phyloP scores from a whole-genome alignment of 257 asterid genomes.

The Scutellaria minor region DNA sequence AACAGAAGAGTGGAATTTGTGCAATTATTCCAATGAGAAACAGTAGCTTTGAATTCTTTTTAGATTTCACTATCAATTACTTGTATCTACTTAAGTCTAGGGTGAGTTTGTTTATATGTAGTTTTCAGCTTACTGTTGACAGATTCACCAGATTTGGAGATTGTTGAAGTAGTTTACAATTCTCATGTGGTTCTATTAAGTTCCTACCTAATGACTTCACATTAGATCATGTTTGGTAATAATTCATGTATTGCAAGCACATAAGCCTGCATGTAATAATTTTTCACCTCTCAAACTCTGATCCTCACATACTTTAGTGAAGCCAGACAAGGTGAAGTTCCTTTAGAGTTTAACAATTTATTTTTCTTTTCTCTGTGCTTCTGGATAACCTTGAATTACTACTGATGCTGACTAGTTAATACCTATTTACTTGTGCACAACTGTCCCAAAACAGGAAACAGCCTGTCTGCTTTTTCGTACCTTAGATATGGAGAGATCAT shows the following conservation, averaged over 20 bases:
- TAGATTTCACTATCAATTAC: not conserved
- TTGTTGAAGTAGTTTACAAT: not conserved
- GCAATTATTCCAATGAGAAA: not conserved
- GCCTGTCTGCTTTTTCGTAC: not conserved
- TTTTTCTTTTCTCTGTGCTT: not conserved
- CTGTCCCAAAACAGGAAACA: not conserved
- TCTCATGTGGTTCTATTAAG: not conserved
- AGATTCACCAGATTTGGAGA: not conserved
- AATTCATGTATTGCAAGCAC: not conserved
- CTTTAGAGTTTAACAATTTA: not conserved
- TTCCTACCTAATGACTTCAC: not conserved
- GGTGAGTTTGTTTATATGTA: not conserved
- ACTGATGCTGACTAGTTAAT: constrained; percentile 6
- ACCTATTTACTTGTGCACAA: constrained; percentile 7
- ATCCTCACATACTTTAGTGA: not conserved
- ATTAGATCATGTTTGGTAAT: not conserved
- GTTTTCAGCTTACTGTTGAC: not conserved
- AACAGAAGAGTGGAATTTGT: not conserved
- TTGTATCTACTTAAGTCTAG: constrained; percentile 1
- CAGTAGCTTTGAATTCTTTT: not conserved
- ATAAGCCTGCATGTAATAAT: not conserved
- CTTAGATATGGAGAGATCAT: constrained; percentile 15
- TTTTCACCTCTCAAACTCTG: not conserved
- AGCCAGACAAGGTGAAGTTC: not conserved
- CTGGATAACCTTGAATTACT: constrained; percentile 25